Percentiles rank a stretch among this genome's conserved stretches.
Conservation (phyloP, 2,329 filamentous ascomycete genomes). For the Zymoseptoria ardabiliae region DNA sequence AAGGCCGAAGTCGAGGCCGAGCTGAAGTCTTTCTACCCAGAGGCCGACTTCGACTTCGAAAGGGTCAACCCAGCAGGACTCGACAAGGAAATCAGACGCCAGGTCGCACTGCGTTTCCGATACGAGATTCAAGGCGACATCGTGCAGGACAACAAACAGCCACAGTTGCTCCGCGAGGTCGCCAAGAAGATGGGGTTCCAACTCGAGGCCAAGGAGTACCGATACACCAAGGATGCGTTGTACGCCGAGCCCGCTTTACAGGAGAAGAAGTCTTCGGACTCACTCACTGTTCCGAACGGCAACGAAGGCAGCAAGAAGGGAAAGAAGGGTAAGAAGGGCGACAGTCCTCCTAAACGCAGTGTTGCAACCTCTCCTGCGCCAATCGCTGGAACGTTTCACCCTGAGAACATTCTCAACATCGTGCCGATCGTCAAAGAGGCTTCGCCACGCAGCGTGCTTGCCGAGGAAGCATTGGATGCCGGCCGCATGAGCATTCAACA, state of each 20-base stretch:
- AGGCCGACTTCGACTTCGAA: slow-evolving; percentile 75
- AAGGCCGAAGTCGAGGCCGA: slow-evolving; percentile 67
- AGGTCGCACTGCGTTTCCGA: slow-evolving; percentile 68
- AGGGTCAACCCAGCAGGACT: slow-evolving; percentile 67
- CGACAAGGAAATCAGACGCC: slow-evolving; percentile 59
- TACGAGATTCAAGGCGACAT: slow-evolving; percentile 65
- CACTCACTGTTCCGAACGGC: slow-evolving; percentile 29
- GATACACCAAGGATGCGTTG: slow-evolving; percentile 48
- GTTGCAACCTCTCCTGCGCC: slow-evolving; percentile 39
- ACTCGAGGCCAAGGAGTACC: slow-evolving; percentile 69
- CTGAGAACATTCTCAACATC: slow-evolving; percentile 84
- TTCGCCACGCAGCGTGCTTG: slow-evolving; percentile 78
- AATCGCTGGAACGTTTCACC: slow-evolving; percentile 57
- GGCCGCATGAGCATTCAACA: slow-evolving; percentile 94
- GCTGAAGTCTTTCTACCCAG: slow-evolving; percentile 68
- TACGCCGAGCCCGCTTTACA: slow-evolving; percentile 13
- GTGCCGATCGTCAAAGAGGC: slow-evolving; percentile 96
- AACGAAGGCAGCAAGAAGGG: slow-evolving; percentile 35
- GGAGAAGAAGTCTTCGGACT: slow-evolving; percentile 25
- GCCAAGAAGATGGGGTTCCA: slow-evolving; percentile 86
- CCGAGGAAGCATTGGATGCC: slow-evolving; percentile 92
- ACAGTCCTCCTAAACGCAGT: slow-evolving; percentile 40
- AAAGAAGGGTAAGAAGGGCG: slow-evolving; percentile 53
- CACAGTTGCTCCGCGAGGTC: slow-evolving; percentile 85
- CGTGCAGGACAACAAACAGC: slow-evolving; percentile 58